Evolutionary conservation across 306 rosid genomes (phyloP), one percentile per base, ranked within the genome.

Genomic region (Quercus rubra): DNA sequence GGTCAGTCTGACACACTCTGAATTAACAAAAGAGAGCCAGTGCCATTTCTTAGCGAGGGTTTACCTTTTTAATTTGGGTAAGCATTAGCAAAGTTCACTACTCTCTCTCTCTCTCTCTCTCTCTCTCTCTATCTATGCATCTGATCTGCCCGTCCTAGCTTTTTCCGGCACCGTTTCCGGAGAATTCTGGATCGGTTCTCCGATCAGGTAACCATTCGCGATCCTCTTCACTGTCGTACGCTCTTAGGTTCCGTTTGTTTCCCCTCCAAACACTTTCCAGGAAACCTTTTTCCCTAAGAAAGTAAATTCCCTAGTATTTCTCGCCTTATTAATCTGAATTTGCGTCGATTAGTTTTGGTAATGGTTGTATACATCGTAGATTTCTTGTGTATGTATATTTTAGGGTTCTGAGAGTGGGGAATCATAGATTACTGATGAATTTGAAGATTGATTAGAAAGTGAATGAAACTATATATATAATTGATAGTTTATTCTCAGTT

Each of bases 121-220:
- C 79, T 70, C 71, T 43, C 28, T 21, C 0, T 21, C 23, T 23
- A 23, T 55, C 76, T 52, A 23, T 62, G 86, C 69, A 74, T 71
- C 81, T 83, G 30, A 75, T 81, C 75, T 74, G 79, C 69, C 63
- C 61, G 55, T 33, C 52, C 43, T 55, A n/a, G 74, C 77, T 74
- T 41, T 76, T 81, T 55, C 57, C 59, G 83, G 75, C 10, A 49
- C 28, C 69, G 14, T 73, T 56, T 4, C 78, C 73, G 74, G 75
- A 51, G 73, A 43, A 70, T 57, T 69, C 51, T 10, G 73, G 75
- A 62, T 49, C 55, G 73, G 74, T 69, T 81, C 80, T 82, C 75
- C 83, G 79, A 70, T 83, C 76, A 82, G 86, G 94, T 90, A 78
- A 19, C 21, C 28, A 28, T 78, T 33, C 18, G 35, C 21, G 27